Evolutionary conservation across 2,329 filamentous ascomycete genomes (phyloP), one percentile per base, ranked within the genome.

Genomic region (Iodosphaeria phyllophila): DNA sequence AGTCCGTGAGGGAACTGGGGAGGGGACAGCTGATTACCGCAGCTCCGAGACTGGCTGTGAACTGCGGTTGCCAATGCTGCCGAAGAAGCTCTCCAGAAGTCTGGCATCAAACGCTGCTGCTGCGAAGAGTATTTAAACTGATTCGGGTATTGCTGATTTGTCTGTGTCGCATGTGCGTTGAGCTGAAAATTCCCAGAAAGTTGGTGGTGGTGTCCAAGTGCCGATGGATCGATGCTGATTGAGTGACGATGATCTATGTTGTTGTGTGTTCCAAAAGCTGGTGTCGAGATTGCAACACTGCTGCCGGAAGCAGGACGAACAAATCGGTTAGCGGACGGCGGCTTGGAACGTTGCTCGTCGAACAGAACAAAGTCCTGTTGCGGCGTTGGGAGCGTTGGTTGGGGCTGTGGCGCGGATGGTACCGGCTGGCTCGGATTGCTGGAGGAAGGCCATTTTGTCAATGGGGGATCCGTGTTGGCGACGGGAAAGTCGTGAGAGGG

Each of bases 301-400:
- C 34, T 37, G 52, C 44, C 57, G 56, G 50, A n/a, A n/a, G n/a
- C n/a, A n/a, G 50, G 52, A 52, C 44, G 48, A 48, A 42, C 44
- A 36, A 50, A 34, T 26, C 46, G 48, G 28, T 45, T 58, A 58
- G 38, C 52, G 55, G 40, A 51, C 47, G n/a, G n/a, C n/a, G 43
- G 42, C 42, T 39, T 51, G 41, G 54, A 47, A 44, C 43, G 39
- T 32, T 55, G 59, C 32, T 58, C 55, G 48, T 65, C 61, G 71
- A 73, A 79, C 61, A 83, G 68, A 55, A 78, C 72, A 50, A 83
- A 83, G 71, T 83, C 76, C 60, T 74, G 62, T 44, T 65, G 65
- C n/a, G n/a, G n/a, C n/a, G n/a, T 29, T 52, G 59, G 39, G 58
- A 55, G 48, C 54, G 58, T 53, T 45, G 51, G 50, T 42, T 45